Conservation (phyloP, 441 rosid genomes). For the Euphorbia corollata region DNA sequence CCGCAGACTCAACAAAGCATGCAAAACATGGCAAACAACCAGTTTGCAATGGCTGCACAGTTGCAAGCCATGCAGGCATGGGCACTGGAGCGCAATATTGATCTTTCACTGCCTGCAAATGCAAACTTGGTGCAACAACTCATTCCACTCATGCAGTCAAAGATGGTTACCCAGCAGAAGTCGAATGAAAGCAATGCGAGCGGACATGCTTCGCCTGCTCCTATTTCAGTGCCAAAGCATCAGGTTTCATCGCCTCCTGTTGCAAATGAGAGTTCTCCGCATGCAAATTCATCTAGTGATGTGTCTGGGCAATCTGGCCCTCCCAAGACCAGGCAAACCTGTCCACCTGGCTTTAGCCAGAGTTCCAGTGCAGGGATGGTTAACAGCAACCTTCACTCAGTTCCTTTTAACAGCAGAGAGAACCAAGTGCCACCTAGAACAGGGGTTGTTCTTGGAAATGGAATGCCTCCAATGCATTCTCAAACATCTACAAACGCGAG, state of each 20-base stretch:
- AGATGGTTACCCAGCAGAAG: slow-evolving; percentile 80
- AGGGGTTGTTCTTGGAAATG: slow-evolving; percentile 52
- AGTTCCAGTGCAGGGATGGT: slow-evolving; percentile 48
- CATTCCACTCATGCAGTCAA: slow-evolving; percentile 69
- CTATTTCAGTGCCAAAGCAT: slow-evolving; percentile 51
- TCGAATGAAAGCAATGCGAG: slow-evolving; percentile 52
- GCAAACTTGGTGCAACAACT: slow-evolving; percentile 82
- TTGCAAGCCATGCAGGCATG: slow-evolving; percentile 80
- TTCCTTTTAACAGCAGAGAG: slow-evolving; percentile 60
- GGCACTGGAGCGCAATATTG: slow-evolving; percentile 87
- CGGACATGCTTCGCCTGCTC: slow-evolving; percentile 48
- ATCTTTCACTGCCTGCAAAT: slow-evolving; percentile 85
- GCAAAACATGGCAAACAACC: slow-evolving; percentile 63
- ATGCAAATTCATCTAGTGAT: slow-evolving; percentile 75
- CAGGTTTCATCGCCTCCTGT: slow-evolving; percentile 66
- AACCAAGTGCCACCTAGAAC: slow-evolving; percentile 57
- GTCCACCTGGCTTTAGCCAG: slow-evolving; percentile 44
- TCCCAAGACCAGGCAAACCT: slow-evolving; percentile 54
- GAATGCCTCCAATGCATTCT: slow-evolving; percentile 62
- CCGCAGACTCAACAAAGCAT: slow-evolving; percentile 54
- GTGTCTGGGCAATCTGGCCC: slow-evolving; percentile 77
- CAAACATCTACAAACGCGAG: slow-evolving; percentile 48
- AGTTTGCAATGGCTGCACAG: slow-evolving; percentile 69
- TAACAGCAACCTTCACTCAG: slow-evolving; percentile 43
- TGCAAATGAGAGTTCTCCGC: slow-evolving; percentile 70